Percentiles rank a stretch among this genome's conserved stretches.
phyloP scores from a whole-genome alignment of 2,329 filamentous ascomycete species.

The Colletotrichum simmondsii region DNA sequence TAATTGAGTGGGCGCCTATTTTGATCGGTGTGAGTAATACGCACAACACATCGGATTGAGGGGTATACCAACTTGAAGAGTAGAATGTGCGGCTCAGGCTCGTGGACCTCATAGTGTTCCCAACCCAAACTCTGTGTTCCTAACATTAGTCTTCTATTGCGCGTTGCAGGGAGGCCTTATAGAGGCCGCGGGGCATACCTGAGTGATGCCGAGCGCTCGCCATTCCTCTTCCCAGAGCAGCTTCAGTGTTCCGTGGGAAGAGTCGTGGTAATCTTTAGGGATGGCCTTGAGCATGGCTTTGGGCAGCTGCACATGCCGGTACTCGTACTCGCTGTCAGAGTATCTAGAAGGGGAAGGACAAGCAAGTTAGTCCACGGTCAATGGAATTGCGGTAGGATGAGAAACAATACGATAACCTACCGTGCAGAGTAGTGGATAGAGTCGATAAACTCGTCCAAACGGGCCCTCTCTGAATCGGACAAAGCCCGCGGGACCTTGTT shows the following conservation, averaged over 20 bases:
- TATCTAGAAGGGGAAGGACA: constrained; percentile 69
- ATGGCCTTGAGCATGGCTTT: constrained; percentile 99
- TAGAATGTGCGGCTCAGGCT: constrained; percentile 97
- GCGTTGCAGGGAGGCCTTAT: background rate
- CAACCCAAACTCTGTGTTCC: constrained; percentile 86
- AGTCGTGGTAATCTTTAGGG: constrained; percentile 93
- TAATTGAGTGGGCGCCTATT: constrained; percentile 85
- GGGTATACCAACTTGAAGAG: constrained; percentile 88
- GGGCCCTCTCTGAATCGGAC: constrained; percentile 82
- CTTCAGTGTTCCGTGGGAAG: constrained; percentile 90
- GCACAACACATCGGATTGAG: background rate
- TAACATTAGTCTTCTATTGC: constrained; percentile 11
- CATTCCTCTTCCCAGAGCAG: constrained; percentile 98
- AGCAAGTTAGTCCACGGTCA: background rate
- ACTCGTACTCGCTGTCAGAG: constrained; percentile 92
- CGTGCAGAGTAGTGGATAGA: constrained; percentile 94
- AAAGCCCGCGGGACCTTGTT: constrained; percentile 88
- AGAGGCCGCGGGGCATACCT: constrained; percentile 68
- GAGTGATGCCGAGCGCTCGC: constrained; percentile 95
- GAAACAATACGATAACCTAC: constrained; percentile 56
- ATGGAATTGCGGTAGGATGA: constrained; percentile 3
- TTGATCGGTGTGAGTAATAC: background rate
- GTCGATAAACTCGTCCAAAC: constrained; percentile 91
- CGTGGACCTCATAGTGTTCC: constrained; percentile 99
- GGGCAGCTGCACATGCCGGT: constrained; percentile 96